These are phyloP conservation scores for Fistulinella staudtii DNA, from an alignment of 1,284 basidiomycete genomes.

Conservation along the genomic window DNA sequence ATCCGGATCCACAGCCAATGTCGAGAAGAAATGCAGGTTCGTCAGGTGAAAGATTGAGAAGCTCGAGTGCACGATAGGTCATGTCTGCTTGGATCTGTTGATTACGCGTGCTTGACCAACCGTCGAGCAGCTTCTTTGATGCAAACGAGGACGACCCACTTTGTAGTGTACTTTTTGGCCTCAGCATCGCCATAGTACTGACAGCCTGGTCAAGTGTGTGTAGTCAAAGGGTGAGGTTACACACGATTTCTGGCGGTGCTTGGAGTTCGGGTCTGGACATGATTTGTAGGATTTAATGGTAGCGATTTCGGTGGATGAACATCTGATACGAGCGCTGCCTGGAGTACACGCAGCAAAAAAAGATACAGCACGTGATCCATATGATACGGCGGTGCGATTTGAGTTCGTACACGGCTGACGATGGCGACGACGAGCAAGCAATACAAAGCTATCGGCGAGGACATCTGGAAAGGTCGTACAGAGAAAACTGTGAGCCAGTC, in stretches of 20 bases:
- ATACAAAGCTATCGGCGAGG: constrained; percentile 81
- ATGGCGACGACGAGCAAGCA: constrained; percentile 76
- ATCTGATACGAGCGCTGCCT: neutral
- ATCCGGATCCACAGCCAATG: constrained; percentile 96
- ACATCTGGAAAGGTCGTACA: constrained; percentile 85
- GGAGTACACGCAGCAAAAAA: neutral
- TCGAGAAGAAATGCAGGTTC: constrained; percentile 86
- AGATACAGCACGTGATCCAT: constrained; percentile 24
- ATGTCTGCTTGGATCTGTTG: constrained; percentile 98
- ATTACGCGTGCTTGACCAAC: constrained; percentile 75
- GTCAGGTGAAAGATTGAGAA: constrained; percentile 78
- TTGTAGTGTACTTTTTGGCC: constrained; percentile 95
- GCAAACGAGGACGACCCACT: constrained; percentile 48
- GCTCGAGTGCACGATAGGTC: constrained; percentile 93
- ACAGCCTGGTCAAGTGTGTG: constrained; percentile 8
- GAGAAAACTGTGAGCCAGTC: constrained; percentile 78
- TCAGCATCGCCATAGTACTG: constrained; percentile 97
- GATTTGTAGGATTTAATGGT: too few relatives aligned
- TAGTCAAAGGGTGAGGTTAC: neutral
- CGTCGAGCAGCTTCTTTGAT: neutral
- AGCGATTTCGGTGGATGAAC: neutral
- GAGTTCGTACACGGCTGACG: constrained; percentile 8
- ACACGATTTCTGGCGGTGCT: constrained; percentile 90
- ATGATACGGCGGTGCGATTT: constrained; percentile 1
- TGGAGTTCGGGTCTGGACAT: constrained; percentile 97